Percentiles rank a stretch among this genome's conserved stretches.
Conservation (phyloP, 2,329 filamentous ascomycete species). For the Aspergillus tanneri region DNA sequence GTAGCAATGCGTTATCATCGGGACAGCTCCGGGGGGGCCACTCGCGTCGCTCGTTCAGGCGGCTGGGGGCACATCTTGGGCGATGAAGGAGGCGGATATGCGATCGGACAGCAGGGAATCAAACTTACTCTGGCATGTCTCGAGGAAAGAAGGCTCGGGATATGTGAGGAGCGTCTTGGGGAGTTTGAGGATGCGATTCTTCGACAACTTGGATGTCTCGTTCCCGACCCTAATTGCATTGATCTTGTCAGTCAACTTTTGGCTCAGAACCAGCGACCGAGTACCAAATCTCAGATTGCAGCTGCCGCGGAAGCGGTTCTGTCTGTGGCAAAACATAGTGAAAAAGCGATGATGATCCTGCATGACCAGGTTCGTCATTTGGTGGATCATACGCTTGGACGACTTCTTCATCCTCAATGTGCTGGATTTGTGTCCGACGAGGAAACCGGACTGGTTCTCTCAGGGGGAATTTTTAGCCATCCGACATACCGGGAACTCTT, state of each 20-base stretch:
- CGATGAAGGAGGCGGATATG: constrained; percentile 47
- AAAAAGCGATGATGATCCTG: constrained; percentile 17
- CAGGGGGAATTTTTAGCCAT: constrained; percentile 24
- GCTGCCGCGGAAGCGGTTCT: constrained; percentile 17
- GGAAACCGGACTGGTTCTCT: constrained; percentile 18
- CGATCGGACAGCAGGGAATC: constrained; percentile 41
- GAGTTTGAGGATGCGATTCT: constrained; percentile 18
- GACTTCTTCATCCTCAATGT: constrained; percentile 15
- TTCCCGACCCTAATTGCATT: background rate
- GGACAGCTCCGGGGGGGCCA: constrained; percentile 15
- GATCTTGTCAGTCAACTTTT: constrained; percentile 23
- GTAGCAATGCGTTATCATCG: constrained; percentile 43
- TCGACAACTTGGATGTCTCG: constrained; percentile 11
- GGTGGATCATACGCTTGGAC: constrained; percentile 15
- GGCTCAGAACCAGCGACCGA: constrained; percentile 4
- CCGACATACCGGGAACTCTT: constrained; percentile 12
- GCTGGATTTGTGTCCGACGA: constrained; percentile 8
- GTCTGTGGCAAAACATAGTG: background rate
- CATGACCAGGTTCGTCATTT: constrained; percentile 9
- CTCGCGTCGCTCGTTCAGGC: constrained; percentile 38
- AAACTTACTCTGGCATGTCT: constrained; percentile 32
- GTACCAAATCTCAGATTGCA: constrained; percentile 21
- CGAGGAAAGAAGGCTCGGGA: constrained; percentile 27
- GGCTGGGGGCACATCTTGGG: constrained; percentile 49
- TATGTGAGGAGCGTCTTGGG: constrained; percentile 1